Conservation (phyloP, 208 protist species). For the Leishmania guyanensis region DNA sequence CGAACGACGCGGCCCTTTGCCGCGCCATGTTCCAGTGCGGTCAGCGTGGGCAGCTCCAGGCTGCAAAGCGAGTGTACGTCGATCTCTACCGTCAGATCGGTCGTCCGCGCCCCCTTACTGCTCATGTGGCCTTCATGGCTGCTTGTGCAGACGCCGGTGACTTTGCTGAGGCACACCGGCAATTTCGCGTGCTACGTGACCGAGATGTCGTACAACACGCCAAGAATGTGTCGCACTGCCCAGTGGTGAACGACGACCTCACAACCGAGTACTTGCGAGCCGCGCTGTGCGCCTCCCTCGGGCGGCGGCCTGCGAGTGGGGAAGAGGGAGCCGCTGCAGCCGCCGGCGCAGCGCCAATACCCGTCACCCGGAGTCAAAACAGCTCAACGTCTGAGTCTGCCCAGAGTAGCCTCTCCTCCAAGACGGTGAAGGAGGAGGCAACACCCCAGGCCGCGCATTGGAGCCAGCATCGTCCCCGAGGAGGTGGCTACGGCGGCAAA, state of each 20-base stretch:
- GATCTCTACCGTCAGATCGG: slow-evolving; percentile 46
- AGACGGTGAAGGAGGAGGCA: background rate
- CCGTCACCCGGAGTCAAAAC: background rate
- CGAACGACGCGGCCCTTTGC: slow-evolving; percentile 48
- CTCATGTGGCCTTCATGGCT: slow-evolving; percentile 66
- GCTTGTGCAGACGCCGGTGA: slow-evolving; percentile 56
- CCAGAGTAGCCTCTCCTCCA: background rate
- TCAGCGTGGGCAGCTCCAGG: slow-evolving; percentile 35
- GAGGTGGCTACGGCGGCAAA: background rate
- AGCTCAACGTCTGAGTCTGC: background rate
- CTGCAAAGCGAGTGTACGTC: slow-evolving; percentile 51
- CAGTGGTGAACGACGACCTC: slow-evolving; percentile 63
- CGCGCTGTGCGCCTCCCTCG: slow-evolving; percentile 38
- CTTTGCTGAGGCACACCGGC: slow-evolving; percentile 48
- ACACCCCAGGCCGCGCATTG: background rate
- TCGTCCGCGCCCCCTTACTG: slow-evolving; percentile 42
- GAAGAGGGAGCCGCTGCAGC: background rate
- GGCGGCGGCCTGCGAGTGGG: background rate
- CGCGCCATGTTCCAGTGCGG: slow-evolving; percentile 65
- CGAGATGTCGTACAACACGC: slow-evolving; percentile 34
- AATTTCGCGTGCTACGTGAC: slow-evolving; percentile 38
- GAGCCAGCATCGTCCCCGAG: background rate
- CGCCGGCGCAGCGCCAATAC: background rate
- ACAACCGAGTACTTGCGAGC: slow-evolving; percentile 67
- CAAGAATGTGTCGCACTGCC: slow-evolving; percentile 35